These are phyloP conservation scores for Xylaria sp. DNA, from an alignment of 2,329 filamentous ascomycete species.

Conservation along the genomic window DNA sequence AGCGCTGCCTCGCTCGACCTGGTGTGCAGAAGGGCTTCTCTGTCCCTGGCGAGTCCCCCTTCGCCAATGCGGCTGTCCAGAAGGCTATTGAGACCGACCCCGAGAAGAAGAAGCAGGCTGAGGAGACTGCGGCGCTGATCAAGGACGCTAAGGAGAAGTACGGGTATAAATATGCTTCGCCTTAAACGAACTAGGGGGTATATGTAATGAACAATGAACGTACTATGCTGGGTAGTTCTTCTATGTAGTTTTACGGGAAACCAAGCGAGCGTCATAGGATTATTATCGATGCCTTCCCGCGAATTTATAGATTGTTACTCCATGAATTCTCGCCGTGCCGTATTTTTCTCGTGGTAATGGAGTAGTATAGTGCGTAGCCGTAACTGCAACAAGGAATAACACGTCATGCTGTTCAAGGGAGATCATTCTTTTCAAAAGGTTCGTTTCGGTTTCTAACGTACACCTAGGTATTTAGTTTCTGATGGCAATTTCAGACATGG, in stretches of 20 bases:
- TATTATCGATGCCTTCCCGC: not conserved
- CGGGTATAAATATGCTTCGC: conserved; percentile 59
- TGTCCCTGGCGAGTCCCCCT: conserved; percentile 61
- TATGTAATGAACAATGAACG: not conserved
- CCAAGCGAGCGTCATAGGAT: not conserved
- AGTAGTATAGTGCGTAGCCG: not conserved
- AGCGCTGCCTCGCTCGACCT: conserved; percentile 66
- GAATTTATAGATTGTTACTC: not conserved
- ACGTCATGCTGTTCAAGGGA: too few species aligned
- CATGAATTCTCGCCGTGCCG: not conserved
- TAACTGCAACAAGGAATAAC: too few species aligned
- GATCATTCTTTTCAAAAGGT: not conserved
- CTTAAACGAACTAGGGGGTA: conserved; percentile 43
- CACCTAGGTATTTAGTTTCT: too few species aligned
- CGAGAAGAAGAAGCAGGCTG: conserved; percentile 57
- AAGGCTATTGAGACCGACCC: conserved; percentile 57
- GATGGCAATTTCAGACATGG: not conserved
- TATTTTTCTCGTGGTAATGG: not conserved
- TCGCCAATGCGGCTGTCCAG: conserved; percentile 54
- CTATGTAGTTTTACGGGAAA: not conserved
- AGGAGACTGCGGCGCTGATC: conserved; percentile 50
- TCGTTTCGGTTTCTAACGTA: too few species aligned
- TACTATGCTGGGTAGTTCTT: not conserved
- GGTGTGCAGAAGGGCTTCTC: conserved; percentile 71
- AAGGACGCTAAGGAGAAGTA: conserved; percentile 57